Conservation (phyloP, 495 filamentous ascomycete species). For the Xylaria grammica region DNA sequence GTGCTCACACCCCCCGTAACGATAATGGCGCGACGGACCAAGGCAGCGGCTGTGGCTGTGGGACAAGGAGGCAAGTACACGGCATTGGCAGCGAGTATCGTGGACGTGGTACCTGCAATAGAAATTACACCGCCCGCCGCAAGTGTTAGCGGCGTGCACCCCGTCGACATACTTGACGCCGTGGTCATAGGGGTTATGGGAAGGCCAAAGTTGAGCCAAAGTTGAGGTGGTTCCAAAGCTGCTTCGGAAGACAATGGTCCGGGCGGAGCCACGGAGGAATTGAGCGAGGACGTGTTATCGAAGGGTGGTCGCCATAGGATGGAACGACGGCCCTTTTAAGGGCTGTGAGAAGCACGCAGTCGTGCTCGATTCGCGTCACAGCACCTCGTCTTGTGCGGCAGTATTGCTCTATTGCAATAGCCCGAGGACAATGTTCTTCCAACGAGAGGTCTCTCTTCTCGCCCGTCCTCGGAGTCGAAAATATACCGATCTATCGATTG, state of each 20-base stretch:
- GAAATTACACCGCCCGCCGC: conserved; percentile 65
- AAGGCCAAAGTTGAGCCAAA: background rate
- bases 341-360: conserved; percentile 26
- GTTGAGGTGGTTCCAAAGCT: background rate
- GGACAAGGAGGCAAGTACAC: conserved; percentile 66
- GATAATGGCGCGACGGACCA: conserved; percentile 48
- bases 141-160: conserved; percentile 67
- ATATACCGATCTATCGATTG: background rate
- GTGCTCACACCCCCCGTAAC: conserved; percentile 50
- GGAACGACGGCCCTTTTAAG: conserved; percentile 28
- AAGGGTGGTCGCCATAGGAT: conserved; percentile 38
- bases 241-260: conserved; percentile 17
- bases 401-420: conserved; percentile 1
- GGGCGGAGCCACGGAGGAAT: conserved; percentile 23
- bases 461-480: background rate
- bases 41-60: conserved; percentile 28
- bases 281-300: conserved; percentile 30
- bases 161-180: conserved; percentile 30
- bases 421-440: background rate
- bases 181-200: conserved; percentile 12
- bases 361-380: conserved; percentile 17
- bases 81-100: conserved; percentile 67
- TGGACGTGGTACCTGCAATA: conserved; percentile 59
- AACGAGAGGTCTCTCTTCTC: background rate
- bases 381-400: background rate